Conservation (phyloP, 306 rosid genomes). For the Citrullus amarus region DNA sequence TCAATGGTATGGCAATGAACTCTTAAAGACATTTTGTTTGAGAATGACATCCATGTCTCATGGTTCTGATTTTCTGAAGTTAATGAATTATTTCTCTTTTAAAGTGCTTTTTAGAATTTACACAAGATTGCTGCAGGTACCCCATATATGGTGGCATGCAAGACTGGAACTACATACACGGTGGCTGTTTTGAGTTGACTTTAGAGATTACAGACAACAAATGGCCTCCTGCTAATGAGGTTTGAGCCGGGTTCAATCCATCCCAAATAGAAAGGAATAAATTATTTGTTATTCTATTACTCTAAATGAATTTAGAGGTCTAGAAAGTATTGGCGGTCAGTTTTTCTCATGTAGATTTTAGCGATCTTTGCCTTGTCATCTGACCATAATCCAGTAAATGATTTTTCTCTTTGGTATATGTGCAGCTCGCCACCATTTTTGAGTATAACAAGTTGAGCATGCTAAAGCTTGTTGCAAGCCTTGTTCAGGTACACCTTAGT, state of each 20-base stretch:
- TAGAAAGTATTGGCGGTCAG: background rate
- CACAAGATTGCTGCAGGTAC: slow-evolving; percentile 50
- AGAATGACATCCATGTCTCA: background rate
- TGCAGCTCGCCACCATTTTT: slow-evolving; percentile 81
- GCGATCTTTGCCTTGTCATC: background rate
- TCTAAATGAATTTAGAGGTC: background rate
- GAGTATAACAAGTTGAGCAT: slow-evolving; percentile 83
- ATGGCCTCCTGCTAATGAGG: slow-evolving; percentile 91
- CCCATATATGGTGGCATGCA: slow-evolving; percentile 98
- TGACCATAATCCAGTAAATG: too few relatives aligned
- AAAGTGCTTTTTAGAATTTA: slow-evolving; percentile 16
- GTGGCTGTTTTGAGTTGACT: slow-evolving; percentile 82
- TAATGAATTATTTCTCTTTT: background rate
- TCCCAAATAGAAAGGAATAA: background rate
- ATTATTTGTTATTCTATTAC: background rate
- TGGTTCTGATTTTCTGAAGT: background rate
- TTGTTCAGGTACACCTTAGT: slow-evolving; percentile 50
- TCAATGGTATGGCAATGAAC: slow-evolving; percentile 49
- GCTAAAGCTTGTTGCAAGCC: slow-evolving; percentile 78
- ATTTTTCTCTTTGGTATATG: background rate
- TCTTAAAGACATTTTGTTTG: slow-evolving; percentile 6
- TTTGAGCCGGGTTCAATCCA: slow-evolving; percentile 19
- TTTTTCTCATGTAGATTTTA: background rate
- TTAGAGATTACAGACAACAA: slow-evolving; percentile 82
- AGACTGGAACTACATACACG: slow-evolving; percentile 89